Conservation (phyloP, 2,329 filamentous ascomycete genomes). For the Aspergillus melleus region DNA sequence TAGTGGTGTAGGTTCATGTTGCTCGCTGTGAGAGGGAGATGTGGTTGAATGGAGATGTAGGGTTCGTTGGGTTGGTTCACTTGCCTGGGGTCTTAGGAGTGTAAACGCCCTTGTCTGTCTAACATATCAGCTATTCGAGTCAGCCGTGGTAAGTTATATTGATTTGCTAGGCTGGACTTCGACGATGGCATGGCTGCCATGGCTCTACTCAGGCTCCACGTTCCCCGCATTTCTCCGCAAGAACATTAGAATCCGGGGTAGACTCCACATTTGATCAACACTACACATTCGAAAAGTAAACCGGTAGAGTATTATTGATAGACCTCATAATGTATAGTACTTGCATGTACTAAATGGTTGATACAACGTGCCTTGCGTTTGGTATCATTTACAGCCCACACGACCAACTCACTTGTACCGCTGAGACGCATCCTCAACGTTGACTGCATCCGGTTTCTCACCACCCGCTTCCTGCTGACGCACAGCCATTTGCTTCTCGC, state of each 20-base stretch:
- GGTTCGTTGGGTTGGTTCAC: too few relatives aligned
- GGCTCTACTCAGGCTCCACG: not conserved
- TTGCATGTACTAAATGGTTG: not conserved
- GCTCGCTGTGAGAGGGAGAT: too few relatives aligned
- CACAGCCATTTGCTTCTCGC: constrained; percentile 23
- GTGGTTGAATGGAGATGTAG: too few relatives aligned
- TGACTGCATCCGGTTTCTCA: not conserved
- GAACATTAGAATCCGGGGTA: not conserved
- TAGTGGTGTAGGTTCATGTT: not conserved
- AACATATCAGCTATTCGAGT: too few relatives aligned
- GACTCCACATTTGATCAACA: not conserved
- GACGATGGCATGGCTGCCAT: too few relatives aligned
- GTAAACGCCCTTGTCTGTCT: too few relatives aligned
- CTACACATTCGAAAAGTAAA: too few relatives aligned
- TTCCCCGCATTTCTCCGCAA: not conserved
- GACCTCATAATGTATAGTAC: not conserved
- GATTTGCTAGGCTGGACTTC: too few relatives aligned
- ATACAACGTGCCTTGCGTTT: too few relatives aligned
- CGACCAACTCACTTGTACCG: not conserved
- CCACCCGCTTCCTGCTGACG: not conserved
- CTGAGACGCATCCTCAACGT: constrained; percentile 21
- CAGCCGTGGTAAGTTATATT: too few relatives aligned
- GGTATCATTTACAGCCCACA: not conserved
- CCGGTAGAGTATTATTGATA: not conserved
- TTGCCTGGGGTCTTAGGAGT: too few relatives aligned